These are phyloP conservation scores for Sugiyamaella floridensis DNA, from an alignment of 805 yeast species.

Conservation along the genomic window DNA sequence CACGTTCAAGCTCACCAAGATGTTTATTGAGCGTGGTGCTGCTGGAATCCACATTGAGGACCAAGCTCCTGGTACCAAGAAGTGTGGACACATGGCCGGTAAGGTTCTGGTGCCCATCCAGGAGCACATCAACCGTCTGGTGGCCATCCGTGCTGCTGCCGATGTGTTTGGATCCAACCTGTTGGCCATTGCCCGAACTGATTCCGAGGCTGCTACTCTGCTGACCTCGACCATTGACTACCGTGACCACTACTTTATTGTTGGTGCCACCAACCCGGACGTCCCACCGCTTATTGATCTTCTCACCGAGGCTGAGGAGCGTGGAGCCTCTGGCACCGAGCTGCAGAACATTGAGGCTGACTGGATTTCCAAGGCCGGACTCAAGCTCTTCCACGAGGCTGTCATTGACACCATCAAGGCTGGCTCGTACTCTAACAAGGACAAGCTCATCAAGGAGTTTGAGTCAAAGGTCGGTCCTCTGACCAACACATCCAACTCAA, in stretches of 20 bases:
- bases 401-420: slow-evolving; percentile 73
- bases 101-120: slow-evolving; percentile 95
- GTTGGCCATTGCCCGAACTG: slow-evolving; percentile 88
- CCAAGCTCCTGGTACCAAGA: slow-evolving; percentile 98
- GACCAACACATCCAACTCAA: slow-evolving; percentile 66
- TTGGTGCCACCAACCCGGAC: slow-evolving; percentile 85
- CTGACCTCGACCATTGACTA: slow-evolving; percentile 88
- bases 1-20: slow-evolving; percentile 86
- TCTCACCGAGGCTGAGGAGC: slow-evolving; percentile 72
- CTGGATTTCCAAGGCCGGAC: slow-evolving; percentile 77
- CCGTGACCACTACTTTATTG: slow-evolving; percentile 88
- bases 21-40: slow-evolving; percentile 96
- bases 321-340: slow-evolving; percentile 64
- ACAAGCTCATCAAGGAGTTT: slow-evolving; percentile 57
- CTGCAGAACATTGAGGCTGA: slow-evolving; percentile 69
- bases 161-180: slow-evolving; percentile 86
- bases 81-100: slow-evolving; percentile 99
- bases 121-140: slow-evolving; percentile 91
- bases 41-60: slow-evolving; percentile 99
- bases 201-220: slow-evolving; percentile 95
- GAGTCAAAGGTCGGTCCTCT: slow-evolving; percentile 64
- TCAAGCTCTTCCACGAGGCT: slow-evolving; percentile 86
- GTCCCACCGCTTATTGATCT: slow-evolving; percentile 66
- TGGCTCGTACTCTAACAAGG: slow-evolving; percentile 53
- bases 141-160: slow-evolving; percentile 91